These are phyloP conservation scores for Botrytis fragariae DNA, from an alignment of 2,329 filamentous ascomycete species.

Conservation along the genomic window DNA sequence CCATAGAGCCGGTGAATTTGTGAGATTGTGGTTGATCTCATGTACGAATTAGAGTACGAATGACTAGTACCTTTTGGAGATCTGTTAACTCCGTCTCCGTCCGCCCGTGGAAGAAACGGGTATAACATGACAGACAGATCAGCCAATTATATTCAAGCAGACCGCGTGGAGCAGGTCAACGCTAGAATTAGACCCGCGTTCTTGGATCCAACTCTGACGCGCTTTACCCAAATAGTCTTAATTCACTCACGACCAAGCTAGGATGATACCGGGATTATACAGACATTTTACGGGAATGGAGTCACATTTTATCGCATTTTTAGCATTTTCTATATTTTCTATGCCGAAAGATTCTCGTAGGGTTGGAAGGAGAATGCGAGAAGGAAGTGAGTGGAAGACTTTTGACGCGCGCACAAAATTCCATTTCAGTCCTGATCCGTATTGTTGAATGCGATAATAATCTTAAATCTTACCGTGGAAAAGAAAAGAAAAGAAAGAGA, in stretches of 20 bases:
- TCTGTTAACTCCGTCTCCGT: neutral
- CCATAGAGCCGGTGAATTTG: neutral
- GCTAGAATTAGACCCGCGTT: constrained; percentile 18
- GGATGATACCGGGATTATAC: constrained; percentile 9
- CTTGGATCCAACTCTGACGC: neutral
- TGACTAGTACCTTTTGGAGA: neutral
- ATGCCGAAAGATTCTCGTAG: constrained; percentile 19
- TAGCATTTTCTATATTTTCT: neutral
- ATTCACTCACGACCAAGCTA: accelerated
- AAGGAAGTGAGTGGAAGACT: neutral
- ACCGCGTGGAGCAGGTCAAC: neutral
- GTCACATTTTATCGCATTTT: constrained; percentile 8
- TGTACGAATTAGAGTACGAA: neutral
- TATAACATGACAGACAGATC: neutral
- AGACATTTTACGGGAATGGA: neutral
- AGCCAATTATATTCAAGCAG: neutral
- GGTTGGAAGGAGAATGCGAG: neutral
- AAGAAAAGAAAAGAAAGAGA: no score
- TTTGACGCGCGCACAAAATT: neutral
- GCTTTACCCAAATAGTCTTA: neutral
- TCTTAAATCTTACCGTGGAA: neutral
- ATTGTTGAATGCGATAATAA: neutral
- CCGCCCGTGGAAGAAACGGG: neutral
- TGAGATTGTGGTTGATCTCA: neutral
- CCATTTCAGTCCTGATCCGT: neutral